These are phyloP conservation scores for Anthracocystis walkeri DNA, from an alignment of 1,284 basidiomycete species.

Conservation along the genomic window DNA sequence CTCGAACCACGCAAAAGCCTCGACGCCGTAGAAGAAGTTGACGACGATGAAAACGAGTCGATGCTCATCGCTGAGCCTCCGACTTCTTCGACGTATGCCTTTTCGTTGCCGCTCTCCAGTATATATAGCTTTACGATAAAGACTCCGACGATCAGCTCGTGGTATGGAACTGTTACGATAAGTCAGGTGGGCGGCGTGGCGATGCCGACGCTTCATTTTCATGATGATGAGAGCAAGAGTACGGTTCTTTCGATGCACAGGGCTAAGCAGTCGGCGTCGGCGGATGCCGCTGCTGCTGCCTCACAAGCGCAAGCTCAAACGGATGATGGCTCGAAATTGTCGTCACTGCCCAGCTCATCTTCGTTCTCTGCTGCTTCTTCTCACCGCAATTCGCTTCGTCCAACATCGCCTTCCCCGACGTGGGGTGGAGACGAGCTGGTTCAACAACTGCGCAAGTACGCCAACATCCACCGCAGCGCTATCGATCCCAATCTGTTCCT, in stretches of 20 bases:
- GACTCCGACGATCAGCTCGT: conserved; percentile 74
- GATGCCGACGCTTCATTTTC: conserved; percentile 90
- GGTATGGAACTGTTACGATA: conserved; percentile 79
- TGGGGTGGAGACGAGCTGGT: conserved; percentile 76
- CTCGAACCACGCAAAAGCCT: conserved; percentile 73
- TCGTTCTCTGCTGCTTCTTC: conserved; percentile 12
- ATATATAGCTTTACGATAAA: conserved; percentile 90
- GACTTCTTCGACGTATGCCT: conserved; percentile 79
- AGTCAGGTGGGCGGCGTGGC: conserved; percentile 90
- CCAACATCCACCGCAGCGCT: conserved; percentile 81
- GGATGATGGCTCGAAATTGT: conserved; percentile 28
- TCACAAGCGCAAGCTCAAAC: conserved; percentile 45
- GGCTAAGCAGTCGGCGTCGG: conserved; percentile 23
- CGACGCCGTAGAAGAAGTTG: conserved; percentile 32
- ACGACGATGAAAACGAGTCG: conserved; percentile 31
- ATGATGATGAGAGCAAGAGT: conserved; percentile 79
- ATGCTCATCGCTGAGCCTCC: conserved; percentile 52
- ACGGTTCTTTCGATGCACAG: conserved; percentile 51
- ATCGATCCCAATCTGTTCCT: conserved; percentile 86
- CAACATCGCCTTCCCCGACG: conserved; percentile 54
- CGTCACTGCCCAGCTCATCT: conserved; percentile 5
- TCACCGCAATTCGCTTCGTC: conserved; percentile 10
- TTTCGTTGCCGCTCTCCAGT: conserved; percentile 87
- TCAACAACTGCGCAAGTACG: conserved; percentile 71
- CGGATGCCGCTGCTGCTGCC: conserved; percentile 21